These are phyloP conservation scores for Lasiosphaeria ovina DNA, from an alignment of 495 filamentous ascomycete genomes.

Conservation along the genomic window DNA sequence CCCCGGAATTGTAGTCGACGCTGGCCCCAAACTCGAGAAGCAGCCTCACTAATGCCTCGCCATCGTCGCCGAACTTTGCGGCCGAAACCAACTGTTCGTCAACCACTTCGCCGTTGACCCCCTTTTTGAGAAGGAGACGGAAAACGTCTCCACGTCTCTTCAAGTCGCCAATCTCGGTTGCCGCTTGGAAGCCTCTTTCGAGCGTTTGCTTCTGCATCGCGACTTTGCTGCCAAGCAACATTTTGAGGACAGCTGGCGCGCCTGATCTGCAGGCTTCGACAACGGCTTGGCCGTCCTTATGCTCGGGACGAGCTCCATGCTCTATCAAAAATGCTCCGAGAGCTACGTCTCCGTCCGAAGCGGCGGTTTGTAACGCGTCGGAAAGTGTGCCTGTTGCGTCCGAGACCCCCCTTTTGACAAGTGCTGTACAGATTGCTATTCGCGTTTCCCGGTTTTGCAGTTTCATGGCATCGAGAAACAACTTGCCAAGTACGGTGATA, in stretches of 20 bases:
- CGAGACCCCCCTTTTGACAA: constrained; percentile 38
- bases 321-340: constrained; percentile 41
- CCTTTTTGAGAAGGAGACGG: constrained; percentile 39
- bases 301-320: constrained; percentile 42
- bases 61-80: constrained; percentile 43
- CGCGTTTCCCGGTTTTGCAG: constrained; percentile 29
- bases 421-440: constrained; percentile 31
- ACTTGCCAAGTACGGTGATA: constrained; percentile 26
- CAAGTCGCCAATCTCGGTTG: constrained; percentile 41
- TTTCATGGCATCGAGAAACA: constrained; percentile 34
- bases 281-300: constrained; percentile 45
- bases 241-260: constrained; percentile 36
- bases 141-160: constrained; percentile 40
- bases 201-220: constrained; percentile 35
- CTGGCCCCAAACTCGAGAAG: constrained; percentile 43
- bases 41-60: constrained; percentile 39
- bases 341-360: constrained; percentile 43
- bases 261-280: constrained; percentile 44
- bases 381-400: constrained; percentile 30
- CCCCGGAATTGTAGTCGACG: constrained; percentile 43
- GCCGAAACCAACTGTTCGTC: constrained; percentile 46
- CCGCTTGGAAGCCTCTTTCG: constrained; percentile 43
- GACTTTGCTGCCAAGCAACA: constrained; percentile 36
- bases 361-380: constrained; percentile 41
- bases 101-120: constrained; percentile 41